Conservation (phyloP, 495 filamentous ascomycete genomes). For the Penicillium crystallinum region DNA sequence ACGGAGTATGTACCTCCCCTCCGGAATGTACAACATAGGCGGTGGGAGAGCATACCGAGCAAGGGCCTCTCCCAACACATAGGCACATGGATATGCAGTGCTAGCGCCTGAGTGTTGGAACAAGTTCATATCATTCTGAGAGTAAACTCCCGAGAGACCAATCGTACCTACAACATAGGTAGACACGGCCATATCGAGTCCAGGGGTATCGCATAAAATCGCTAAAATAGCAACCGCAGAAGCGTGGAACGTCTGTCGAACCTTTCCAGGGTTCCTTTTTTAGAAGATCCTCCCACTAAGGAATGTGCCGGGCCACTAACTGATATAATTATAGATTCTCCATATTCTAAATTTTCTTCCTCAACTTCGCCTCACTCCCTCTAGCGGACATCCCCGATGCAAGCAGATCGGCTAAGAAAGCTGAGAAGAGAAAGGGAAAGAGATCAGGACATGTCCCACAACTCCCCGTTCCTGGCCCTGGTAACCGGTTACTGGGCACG, state of each 20-base stretch:
- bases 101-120: too few species aligned
- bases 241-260: constrained; percentile 3
- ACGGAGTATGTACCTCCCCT: too few species aligned
- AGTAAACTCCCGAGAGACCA: background rate
- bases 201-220: background rate
- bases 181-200: background rate
- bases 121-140: too few species aligned
- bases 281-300: constrained; percentile 1
- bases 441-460: too few species aligned
- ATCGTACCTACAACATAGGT: background rate
- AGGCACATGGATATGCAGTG: too few species aligned
- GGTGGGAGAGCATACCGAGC: too few species aligned
- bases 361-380: background rate
- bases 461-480: too few species aligned
- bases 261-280: background rate
- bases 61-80: too few species aligned
- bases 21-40: too few species aligned
- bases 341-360: background rate
- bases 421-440: too few species aligned
- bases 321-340: constrained; percentile 1
- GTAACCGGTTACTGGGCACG: too few species aligned
- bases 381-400: background rate
- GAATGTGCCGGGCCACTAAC: constrained; percentile 3
- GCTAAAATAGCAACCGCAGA: background rate
- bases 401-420: too few species aligned